Evolutionary conservation across 805 yeast genomes (phyloP).

Genomic region (Barnettozyma sucrosica): DNA sequence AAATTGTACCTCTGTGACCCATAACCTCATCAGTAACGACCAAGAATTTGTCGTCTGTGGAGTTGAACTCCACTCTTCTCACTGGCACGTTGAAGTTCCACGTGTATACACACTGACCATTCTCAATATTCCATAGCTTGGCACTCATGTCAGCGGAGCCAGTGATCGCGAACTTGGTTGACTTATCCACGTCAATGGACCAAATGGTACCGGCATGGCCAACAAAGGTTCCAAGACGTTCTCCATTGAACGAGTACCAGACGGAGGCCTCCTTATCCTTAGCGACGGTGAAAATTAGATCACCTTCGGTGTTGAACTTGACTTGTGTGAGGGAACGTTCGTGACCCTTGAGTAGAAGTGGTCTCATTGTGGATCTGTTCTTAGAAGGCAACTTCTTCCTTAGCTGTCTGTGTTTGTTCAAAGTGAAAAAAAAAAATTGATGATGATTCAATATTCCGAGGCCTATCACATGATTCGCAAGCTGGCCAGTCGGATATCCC

Average conservation of each 20-base stretch:
- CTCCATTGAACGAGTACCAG: slow-evolving; percentile 95
- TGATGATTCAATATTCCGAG: background rate
- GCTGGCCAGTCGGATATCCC: background rate
- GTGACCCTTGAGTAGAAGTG: slow-evolving; percentile 80
- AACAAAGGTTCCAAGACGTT: slow-evolving; percentile 85
- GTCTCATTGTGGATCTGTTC: slow-evolving; percentile 44
- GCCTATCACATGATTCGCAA: background rate
- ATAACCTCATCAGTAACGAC: slow-evolving; percentile 87
- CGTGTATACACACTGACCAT: slow-evolving; percentile 68
- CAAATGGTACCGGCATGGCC: slow-evolving; percentile 93
- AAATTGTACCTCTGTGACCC: slow-evolving; percentile 78
- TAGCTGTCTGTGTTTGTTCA: background rate
- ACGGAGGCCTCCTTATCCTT: slow-evolving; percentile 86
- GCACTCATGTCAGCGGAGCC: slow-evolving; percentile 88
- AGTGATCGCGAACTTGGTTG: slow-evolving; percentile 67
- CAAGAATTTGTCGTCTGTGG: slow-evolving; percentile 61
- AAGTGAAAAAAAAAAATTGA: background rate
- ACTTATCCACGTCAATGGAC: slow-evolving; percentile 81
- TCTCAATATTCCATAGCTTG: slow-evolving; percentile 76
- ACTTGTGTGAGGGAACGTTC: slow-evolving; percentile 97
- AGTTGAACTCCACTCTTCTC: slow-evolving; percentile 81
- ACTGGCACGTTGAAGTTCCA: slow-evolving; percentile 83
- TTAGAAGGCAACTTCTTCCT: background rate
- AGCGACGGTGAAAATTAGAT: slow-evolving; percentile 83
- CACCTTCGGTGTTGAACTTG: slow-evolving; percentile 93